A percentile compares a stretch with the other conserved stretches of the same genome.
Evolutionary conservation across 2,329 filamentous ascomycete species (phyloP).

Genomic region (Trichoderma sp.): DNA sequence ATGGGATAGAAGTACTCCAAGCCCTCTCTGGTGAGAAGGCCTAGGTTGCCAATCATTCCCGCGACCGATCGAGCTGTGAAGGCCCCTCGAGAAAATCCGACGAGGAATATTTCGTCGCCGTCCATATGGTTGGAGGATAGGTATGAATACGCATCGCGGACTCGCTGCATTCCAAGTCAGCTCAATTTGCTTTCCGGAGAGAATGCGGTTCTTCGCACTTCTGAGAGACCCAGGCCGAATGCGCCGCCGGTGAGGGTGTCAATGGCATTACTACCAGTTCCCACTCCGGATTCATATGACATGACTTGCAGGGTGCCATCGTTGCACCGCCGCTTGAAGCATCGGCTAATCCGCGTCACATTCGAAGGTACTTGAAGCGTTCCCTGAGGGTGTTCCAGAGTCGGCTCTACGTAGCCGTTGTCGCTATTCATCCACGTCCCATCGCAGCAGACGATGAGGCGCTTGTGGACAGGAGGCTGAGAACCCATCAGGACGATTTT

Average conservation of each 20-base stretch:
- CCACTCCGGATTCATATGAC: slow-evolving; percentile 63
- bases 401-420: slow-evolving; percentile 47
- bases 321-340: slow-evolving; percentile 52
- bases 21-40: slow-evolving; percentile 54
- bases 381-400: slow-evolving; percentile 39
- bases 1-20: slow-evolving; percentile 57
- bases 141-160: slow-evolving; percentile 64
- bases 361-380: slow-evolving; percentile 57
- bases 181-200: not conserved
- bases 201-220: slow-evolving; percentile 38
- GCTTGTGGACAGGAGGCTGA: slow-evolving; percentile 37
- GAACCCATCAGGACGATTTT: not conserved
- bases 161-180: slow-evolving; percentile 39
- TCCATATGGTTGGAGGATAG: slow-evolving; percentile 62
- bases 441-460: slow-evolving; percentile 55
- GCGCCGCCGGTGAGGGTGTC: slow-evolving; percentile 56
- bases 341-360: slow-evolving; percentile 60
- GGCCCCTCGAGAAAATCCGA: slow-evolving; percentile 60
- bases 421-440: slow-evolving; percentile 58
- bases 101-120: slow-evolving; percentile 57
- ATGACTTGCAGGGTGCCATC: slow-evolving; percentile 60
- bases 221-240: slow-evolving; percentile 56
- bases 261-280: slow-evolving; percentile 52
- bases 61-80: slow-evolving; percentile 60
- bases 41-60: slow-evolving; percentile 53